Conservation (phyloP, 768 basidiomycete species). For the Leccinum variicolor region DNA sequence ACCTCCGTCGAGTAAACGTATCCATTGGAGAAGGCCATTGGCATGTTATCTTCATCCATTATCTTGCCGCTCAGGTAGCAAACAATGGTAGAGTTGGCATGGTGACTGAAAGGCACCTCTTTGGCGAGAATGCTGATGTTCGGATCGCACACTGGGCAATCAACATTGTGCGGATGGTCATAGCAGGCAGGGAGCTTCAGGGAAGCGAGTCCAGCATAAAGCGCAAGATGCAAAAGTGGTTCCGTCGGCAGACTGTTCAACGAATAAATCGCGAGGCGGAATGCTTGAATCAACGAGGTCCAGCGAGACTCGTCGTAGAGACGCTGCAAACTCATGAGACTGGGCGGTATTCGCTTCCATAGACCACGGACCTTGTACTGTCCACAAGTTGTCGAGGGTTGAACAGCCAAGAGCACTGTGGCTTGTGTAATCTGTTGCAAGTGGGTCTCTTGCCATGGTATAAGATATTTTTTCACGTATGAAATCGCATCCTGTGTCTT, state of each 20-base stretch:
- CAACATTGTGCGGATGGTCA: constrained; percentile 62
- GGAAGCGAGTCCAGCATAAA: constrained; percentile 89
- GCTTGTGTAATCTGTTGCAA: constrained; percentile 73
- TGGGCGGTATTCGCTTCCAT: neutral
- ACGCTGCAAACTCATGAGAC: constrained; percentile 45
- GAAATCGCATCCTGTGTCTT: constrained; percentile 74
- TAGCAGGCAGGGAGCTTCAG: constrained; percentile 88
- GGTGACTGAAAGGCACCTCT: constrained; percentile 90
- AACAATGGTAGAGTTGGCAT: constrained; percentile 93
- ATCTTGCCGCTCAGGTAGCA: constrained; percentile 89
- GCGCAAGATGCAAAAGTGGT: constrained; percentile 80
- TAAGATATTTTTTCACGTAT: constrained; percentile 78
- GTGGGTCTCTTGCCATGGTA: constrained; percentile 82
- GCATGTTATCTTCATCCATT: constrained; percentile 93
- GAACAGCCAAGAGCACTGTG: constrained; percentile 72
- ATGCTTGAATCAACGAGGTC: constrained; percentile 67
- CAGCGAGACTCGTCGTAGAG: constrained; percentile 83
- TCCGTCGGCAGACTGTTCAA: constrained; percentile 86
- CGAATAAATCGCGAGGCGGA: constrained; percentile 82
- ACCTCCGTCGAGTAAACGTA: constrained; percentile 94
- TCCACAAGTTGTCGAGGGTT: constrained; percentile 64
- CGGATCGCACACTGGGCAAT: constrained; percentile 90
- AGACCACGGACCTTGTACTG: constrained; percentile 69
- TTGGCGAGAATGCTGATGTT: constrained; percentile 72
- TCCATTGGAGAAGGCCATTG: constrained; percentile 88